phyloP scores from a whole-genome alignment of 768 basidiomycete genomes.

The Sporobolomyces roseus region DNA sequence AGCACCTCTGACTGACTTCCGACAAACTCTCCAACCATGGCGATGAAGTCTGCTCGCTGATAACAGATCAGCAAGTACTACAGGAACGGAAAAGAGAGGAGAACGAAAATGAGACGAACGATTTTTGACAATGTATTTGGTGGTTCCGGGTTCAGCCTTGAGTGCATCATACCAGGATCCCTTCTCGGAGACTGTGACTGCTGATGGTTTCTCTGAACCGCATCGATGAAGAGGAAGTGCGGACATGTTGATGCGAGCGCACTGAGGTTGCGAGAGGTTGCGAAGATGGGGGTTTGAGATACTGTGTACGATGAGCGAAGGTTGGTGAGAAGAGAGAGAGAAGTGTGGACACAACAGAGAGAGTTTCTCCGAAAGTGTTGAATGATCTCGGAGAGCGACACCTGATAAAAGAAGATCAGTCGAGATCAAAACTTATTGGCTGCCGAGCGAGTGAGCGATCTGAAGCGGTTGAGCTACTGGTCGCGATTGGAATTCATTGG shows the following conservation, averaged over 20 bases:
- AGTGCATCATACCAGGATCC: slow-evolving; percentile 1
- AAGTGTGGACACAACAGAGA: background rate
- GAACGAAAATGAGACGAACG: background rate
- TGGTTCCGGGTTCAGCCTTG: background rate
- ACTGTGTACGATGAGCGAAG: background rate
- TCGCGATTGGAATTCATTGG: background rate
- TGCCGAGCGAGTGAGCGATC: slow-evolving; percentile 9
- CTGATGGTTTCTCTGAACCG: slow-evolving; percentile 6
- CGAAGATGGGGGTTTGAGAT: background rate
- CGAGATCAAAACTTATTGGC: slow-evolving; percentile 17
- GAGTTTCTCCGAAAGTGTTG: background rate
- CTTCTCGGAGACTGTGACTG: background rate
- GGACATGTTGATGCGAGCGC: background rate
- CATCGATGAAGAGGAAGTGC: slow-evolving; percentile 5
- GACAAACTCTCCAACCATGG: slow-evolving; percentile 18
- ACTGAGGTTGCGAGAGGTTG: background rate
- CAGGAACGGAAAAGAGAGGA: background rate
- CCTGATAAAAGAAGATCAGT: slow-evolving; percentile 13
- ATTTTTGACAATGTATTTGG: slow-evolving; percentile 14
- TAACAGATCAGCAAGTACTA: background rate
- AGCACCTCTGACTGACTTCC: no score
- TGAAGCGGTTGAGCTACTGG: background rate
- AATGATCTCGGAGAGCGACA: slow-evolving; percentile 11
- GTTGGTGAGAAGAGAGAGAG: background rate
- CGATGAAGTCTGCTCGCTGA: slow-evolving; percentile 7